Evolutionary conservation across 2,329 filamentous ascomycete species (phyloP).

Genomic region (Nemania sp.): DNA sequence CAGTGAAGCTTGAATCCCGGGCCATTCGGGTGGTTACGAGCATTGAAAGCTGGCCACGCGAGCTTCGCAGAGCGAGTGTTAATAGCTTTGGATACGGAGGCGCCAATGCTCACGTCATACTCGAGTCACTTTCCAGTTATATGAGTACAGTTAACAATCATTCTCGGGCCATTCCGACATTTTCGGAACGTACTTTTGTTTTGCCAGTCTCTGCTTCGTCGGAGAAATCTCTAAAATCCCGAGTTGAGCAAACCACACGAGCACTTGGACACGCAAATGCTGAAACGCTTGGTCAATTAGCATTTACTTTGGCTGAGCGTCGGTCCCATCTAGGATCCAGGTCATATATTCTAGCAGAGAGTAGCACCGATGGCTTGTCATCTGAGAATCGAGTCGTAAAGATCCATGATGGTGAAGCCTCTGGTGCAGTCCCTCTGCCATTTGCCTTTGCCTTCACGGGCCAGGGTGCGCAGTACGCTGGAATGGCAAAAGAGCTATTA

Average conservation of each 20-base stretch:
- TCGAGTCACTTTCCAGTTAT: neutral
- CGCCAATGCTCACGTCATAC: slow-evolving; percentile 4
- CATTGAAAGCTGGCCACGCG: neutral
- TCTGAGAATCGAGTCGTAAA: too few relatives aligned
- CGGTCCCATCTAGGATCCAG: too few relatives aligned
- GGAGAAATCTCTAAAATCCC: too few relatives aligned
- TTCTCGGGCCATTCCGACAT: too few relatives aligned
- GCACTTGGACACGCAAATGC: too few relatives aligned
- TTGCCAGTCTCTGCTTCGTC: neutral
- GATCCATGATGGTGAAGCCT: too few relatives aligned
- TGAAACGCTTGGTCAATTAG: too few relatives aligned
- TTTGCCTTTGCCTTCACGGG: slow-evolving; percentile 34
- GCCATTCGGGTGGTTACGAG: neutral
- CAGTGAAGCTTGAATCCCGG: neutral
- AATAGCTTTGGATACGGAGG: slow-evolving; percentile 18
- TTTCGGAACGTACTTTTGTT: neutral
- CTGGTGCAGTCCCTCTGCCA: neutral
- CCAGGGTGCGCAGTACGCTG: slow-evolving; percentile 39
- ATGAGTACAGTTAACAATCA: neutral
- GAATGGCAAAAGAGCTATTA: slow-evolving; percentile 38
- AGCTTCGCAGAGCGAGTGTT: neutral
- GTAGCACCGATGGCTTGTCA: too few relatives aligned
- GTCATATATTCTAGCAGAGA: too few relatives aligned
- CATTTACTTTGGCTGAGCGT: too few relatives aligned
- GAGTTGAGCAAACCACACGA: too few relatives aligned